Conservation (phyloP, 2,329 filamentous ascomycete genomes). For the Thielaviopsis ethacetica region DNA sequence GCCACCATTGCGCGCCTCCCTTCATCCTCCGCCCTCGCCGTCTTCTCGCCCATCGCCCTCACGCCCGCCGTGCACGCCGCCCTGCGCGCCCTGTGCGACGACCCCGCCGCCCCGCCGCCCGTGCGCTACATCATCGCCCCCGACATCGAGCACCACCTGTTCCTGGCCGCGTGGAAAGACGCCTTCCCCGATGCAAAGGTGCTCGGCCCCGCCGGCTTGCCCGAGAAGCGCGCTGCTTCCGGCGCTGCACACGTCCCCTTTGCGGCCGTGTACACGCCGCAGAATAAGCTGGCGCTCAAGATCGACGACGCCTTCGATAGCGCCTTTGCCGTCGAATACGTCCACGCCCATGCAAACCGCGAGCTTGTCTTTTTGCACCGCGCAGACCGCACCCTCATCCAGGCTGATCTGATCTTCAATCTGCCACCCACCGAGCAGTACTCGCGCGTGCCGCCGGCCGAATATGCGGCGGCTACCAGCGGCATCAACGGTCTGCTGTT, state of each 20-base stretch:
- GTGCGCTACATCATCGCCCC: conserved; percentile 75
- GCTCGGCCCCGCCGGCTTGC: conserved; percentile 67
- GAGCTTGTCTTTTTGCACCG: conserved; percentile 80
- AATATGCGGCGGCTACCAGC: conserved; percentile 16
- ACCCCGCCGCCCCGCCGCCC: conserved; percentile 30
- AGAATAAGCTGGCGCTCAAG: conserved; percentile 31
- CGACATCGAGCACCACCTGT: conserved; percentile 91
- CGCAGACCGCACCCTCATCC: conserved; percentile 61
- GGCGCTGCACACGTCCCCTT: conserved; percentile 33
- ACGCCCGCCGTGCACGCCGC: conserved; percentile 56
- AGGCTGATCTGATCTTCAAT: conserved; percentile 89
- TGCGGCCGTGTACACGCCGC: conserved; percentile 47
- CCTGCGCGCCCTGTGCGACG: conserved; percentile 44
- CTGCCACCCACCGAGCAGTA: conserved; percentile 79
- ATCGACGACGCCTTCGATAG: conserved; percentile 66
- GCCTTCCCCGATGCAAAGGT: conserved; percentile 66
- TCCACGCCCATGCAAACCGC: conserved; percentile 63
- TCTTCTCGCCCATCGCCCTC: conserved; percentile 83
- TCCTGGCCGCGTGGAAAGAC: conserved; percentile 67
- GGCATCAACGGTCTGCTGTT: conserved; percentile 23
- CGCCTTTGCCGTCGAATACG: conserved; percentile 77
- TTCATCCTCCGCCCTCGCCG: conserved; percentile 59
- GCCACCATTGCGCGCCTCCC: conserved; percentile 72
- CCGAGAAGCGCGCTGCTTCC: conserved; percentile 58
- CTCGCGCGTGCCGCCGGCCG: conserved; percentile 35